Conservation (phyloP, 2,329 filamentous ascomycete genomes). For the Epichloe coenophiala region DNA sequence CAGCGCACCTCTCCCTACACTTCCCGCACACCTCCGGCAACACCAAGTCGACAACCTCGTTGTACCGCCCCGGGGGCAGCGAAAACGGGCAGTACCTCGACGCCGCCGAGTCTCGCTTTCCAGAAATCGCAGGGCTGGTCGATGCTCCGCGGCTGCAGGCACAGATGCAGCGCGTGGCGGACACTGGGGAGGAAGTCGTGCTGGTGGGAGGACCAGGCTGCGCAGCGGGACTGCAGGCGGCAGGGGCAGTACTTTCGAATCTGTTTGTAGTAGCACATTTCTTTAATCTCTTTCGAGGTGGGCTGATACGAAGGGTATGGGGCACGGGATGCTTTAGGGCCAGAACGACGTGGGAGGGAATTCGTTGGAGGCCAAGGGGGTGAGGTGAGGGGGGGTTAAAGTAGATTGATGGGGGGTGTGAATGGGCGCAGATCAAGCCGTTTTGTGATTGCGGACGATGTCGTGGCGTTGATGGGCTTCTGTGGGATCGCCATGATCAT, state of each 20-base stretch:
- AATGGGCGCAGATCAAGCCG: not conserved
- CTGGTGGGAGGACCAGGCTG: not conserved
- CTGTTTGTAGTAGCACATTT: slow-evolving; percentile 3
- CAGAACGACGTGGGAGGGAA: no score
- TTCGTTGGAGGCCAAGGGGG: no score
- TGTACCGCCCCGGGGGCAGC: not conserved
- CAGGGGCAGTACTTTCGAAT: slow-evolving; percentile 3
- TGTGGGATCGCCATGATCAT: no score
- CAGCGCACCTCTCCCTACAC: not conserved
- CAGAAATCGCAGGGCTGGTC: not conserved
- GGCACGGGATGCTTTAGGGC: no score
- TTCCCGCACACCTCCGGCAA: not conserved
- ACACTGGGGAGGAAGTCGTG: not conserved
- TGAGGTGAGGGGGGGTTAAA: not conserved
- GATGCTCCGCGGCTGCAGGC: not conserved
- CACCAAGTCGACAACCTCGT: not conserved
- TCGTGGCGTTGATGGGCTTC: no score
- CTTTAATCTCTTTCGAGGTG: not conserved
- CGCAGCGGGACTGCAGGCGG: not conserved
- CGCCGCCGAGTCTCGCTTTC: not conserved
- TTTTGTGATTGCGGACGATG: no score
- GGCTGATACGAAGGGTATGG: no score
- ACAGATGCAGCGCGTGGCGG: not conserved
- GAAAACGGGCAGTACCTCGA: slow-evolving; percentile 1
- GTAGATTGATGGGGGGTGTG: not conserved